Evolutionary conservation across 176 grass and related monocot species (phyloP).

Genomic region (Rhynchospora pubera): DNA sequence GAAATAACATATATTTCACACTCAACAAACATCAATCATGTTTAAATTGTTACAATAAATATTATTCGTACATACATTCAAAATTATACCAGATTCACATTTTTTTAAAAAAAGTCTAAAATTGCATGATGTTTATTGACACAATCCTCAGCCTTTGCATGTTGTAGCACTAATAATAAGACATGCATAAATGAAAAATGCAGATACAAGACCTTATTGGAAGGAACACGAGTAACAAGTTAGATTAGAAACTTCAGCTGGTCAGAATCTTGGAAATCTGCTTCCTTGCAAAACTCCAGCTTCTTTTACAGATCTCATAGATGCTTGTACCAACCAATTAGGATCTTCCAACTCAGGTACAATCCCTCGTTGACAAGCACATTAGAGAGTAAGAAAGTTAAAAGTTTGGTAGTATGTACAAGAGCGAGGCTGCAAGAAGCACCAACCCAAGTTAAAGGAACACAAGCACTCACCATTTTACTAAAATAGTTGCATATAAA

Average conservation of each 20-base stretch:
- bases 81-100: too few relatives aligned
- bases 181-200: background rate
- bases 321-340: constrained; percentile 28
- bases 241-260: constrained; percentile 43
- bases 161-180: background rate
- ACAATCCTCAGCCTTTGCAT: too few relatives aligned
- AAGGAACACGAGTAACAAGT: background rate
- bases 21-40: too few relatives aligned
- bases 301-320: constrained; percentile 29
- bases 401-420: constrained; percentile 43
- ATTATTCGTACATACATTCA: too few relatives aligned
- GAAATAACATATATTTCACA: too few relatives aligned
- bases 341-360: constrained; percentile 60
- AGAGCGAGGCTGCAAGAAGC: constrained; percentile 34
- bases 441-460: constrained; percentile 60
- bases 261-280: constrained; percentile 52
- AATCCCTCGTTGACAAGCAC: constrained; percentile 50
- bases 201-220: constrained; percentile 5
- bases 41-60: too few relatives aligned
- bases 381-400: constrained; percentile 63
- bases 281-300: constrained; percentile 55
- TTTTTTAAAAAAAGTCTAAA: too few relatives aligned
- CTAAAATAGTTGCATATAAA: too few relatives aligned
- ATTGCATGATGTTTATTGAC: too few relatives aligned
- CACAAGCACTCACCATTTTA: too few relatives aligned